phyloP scores from a whole-genome alignment of 768 basidiomycete genomes.

The Tricholoma saponaceum region DNA sequence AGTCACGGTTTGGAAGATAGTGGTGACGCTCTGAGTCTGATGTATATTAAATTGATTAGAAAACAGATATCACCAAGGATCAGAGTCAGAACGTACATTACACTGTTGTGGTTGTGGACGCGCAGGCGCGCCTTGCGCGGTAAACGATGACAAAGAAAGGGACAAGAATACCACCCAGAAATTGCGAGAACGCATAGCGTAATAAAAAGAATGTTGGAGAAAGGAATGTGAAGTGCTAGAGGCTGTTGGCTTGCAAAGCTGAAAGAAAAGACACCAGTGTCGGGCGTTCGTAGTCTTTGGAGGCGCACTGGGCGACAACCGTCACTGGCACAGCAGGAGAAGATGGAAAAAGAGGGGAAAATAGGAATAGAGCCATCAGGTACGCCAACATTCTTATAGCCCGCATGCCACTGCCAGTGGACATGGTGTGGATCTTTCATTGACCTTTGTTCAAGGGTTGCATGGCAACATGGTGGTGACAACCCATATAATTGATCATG shows the following conservation, averaged over 20 bases:
- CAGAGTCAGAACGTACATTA: constrained; percentile 13
- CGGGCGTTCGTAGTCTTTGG: constrained; percentile 39
- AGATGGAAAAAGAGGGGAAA: constrained; percentile 7
- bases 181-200: constrained; percentile 39
- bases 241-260: constrained; percentile 22
- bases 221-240: constrained; percentile 27
- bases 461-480: neutral
- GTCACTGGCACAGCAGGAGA: constrained; percentile 15
- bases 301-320: constrained; percentile 41
- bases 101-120: constrained; percentile 14
- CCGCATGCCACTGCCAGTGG: neutral
- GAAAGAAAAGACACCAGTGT: constrained; percentile 53
- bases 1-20: constrained; percentile 29
- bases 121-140: constrained; percentile 29
- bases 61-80: neutral
- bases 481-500: too few species aligned
- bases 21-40: constrained; percentile 16
- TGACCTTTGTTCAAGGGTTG: neutral
- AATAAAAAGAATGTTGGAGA: constrained; percentile 15
- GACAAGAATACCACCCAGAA: constrained; percentile 37
- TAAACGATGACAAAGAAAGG: constrained; percentile 30
- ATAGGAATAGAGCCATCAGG: constrained; percentile 3
- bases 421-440: neutral
- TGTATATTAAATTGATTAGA: constrained; percentile 9
- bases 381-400: neutral